Evolutionary conservation across 345 rosid species (phyloP), one percentile per base, ranked within the genome.

Genomic region (Melaleuca alternifolia): DNA sequence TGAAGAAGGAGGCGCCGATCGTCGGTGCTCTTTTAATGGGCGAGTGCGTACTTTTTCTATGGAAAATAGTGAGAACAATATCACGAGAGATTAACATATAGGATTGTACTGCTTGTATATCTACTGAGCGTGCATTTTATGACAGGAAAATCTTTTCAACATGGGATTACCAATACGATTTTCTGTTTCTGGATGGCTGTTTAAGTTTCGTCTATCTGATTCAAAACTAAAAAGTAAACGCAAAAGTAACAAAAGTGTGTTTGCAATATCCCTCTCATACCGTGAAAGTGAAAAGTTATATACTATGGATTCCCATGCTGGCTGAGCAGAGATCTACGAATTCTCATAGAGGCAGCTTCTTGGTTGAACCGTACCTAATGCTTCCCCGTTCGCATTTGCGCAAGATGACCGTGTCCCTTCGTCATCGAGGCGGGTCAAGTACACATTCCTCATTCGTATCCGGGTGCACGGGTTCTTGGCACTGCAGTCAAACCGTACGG

Each of bases 401-500:
- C 93, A 92, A 20, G 88, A 85, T 48, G 92, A 91, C 56, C 84
- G 46, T 84, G 93, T 92, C 50, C 4, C 84, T 85, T 89, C 82
- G 28, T 89, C 76, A 24, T 84, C 83, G 3, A 76, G 50, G 84
- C 90, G 18, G 9, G 84, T 89, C 87, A 93, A 87, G 81, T 85
- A 71, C 3, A 93, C 86, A 26, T 91, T 87, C 6, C 83, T 83
- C 83, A 91, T 79, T 41, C 61, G 89, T 71, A 94, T 87, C 2
- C 88, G 75, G 1, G 65, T 87, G 90, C 93, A 89, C 11, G 94
- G 91, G 75, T 59, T 54, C 33, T 76, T 77, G 8, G 87, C 46
- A 41, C 93, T 93, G 33, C 95, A 92, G 33, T 92, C 89, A 21
- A 91, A 87, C 21, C 88, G 92, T 54, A 93, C 87, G 5, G 90